These are phyloP conservation scores for Russula compacta DNA, from an alignment of 768 basidiomycete species.

Conservation along the genomic window DNA sequence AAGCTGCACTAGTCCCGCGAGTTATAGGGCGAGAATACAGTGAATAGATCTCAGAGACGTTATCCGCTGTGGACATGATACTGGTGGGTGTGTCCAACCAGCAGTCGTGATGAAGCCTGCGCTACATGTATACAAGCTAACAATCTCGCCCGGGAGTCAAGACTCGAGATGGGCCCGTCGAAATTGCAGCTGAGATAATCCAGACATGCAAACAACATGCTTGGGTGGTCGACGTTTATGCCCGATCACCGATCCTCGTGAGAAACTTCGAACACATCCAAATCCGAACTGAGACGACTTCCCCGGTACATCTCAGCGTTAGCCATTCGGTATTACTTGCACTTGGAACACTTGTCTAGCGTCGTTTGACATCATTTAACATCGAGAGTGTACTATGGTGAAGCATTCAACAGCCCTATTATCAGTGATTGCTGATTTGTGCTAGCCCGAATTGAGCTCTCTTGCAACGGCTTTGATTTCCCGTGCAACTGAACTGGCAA, in stretches of 20 bases:
- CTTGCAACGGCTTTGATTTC: neutral
- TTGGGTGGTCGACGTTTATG: too few relatives aligned
- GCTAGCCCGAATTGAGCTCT: neutral
- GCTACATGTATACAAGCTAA: neutral
- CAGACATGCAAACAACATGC: neutral
- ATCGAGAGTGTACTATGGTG: neutral
- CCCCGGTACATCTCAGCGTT: too few relatives aligned
- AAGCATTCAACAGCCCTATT: neutral
- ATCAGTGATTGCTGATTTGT: neutral
- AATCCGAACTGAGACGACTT: too few relatives aligned
- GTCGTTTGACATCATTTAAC: neutral
- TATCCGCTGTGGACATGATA: slow-evolving; percentile 6
- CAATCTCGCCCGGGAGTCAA: neutral
- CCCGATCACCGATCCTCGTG: too few relatives aligned
- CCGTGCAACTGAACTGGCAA: neutral
- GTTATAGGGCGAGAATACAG: slow-evolving; percentile 14
- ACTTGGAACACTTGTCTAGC: neutral
- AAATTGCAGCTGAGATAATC: neutral
- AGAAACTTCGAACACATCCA: too few relatives aligned
- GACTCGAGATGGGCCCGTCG: neutral
- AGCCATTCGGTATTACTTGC: neutral
- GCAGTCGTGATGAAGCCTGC: neutral
- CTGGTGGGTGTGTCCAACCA: neutral
- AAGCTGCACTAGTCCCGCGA: neutral
- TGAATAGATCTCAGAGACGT: slow-evolving; percentile 19